Conservation (phyloP, 345 rosid species). For the Camelina sativa region DNA sequence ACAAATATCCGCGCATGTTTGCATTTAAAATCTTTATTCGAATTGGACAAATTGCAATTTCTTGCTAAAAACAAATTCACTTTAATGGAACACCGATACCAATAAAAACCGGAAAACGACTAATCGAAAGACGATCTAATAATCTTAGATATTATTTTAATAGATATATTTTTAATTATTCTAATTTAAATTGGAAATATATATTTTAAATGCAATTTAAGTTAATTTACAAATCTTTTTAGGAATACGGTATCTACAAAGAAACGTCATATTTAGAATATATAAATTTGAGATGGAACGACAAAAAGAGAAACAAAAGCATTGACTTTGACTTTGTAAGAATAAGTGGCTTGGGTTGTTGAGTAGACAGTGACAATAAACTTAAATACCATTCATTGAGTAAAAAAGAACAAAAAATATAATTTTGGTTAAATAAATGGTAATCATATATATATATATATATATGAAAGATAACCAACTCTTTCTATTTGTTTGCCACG, state of each 20-base stretch:
- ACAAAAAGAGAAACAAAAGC: not conserved
- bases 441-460: too few relatives aligned
- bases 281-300: slow-evolving; percentile 10
- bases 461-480: too few relatives aligned
- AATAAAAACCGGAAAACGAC: not conserved
- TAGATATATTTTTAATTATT: too few relatives aligned
- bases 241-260: not conserved
- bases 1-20: not conserved
- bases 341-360: not conserved
- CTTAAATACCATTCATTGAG: slow-evolving; percentile 3
- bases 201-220: not conserved
- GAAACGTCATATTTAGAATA: not conserved
- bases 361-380: not conserved
- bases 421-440: too few relatives aligned
- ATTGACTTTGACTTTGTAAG: slow-evolving; percentile 35
- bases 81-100: not conserved
- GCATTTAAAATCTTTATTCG: not conserved
- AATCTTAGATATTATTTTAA: not conserved
- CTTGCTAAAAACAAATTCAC: not conserved
- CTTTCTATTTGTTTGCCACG: too few relatives aligned
- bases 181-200: not conserved
- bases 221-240: slow-evolving; percentile 5
- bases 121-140: not conserved
- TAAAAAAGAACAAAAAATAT: not conserved
- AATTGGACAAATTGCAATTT: not conserved